These are phyloP conservation scores for Alternaria gansuensis DNA, from an alignment of 2,329 filamentous ascomycete species.

Conservation along the genomic window DNA sequence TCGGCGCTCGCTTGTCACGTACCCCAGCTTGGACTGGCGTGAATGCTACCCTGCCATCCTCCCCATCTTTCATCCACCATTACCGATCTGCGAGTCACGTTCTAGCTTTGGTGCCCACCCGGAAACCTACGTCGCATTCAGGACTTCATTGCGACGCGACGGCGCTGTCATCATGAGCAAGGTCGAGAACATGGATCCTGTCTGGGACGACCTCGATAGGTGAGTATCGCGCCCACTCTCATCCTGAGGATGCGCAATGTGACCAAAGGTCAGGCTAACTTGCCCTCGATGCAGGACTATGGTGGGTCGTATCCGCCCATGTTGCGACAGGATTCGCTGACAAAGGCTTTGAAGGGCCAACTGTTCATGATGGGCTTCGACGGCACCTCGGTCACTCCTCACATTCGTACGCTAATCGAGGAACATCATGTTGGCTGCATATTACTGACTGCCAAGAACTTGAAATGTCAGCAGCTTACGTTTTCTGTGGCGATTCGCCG, in stretches of 20 bases:
- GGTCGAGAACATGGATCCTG: slow-evolving; percentile 57
- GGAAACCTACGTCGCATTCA: slow-evolving; percentile 35
- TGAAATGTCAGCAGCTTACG: slow-evolving; percentile 70
- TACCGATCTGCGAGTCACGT: slow-evolving; percentile 48
- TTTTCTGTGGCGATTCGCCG: slow-evolving; percentile 16
- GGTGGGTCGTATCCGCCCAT: slow-evolving; percentile 44
- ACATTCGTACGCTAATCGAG: slow-evolving; percentile 81
- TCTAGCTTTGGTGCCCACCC: slow-evolving; percentile 42
- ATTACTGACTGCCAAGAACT: slow-evolving; percentile 81
- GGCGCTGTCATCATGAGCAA: slow-evolving; percentile 64
- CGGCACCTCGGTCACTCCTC: slow-evolving; percentile 82
- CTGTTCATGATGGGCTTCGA: slow-evolving; percentile 87
- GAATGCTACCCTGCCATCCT: slow-evolving; percentile 50
- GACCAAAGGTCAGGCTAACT: slow-evolving; percentile 47
- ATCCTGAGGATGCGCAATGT: slow-evolving; percentile 37
- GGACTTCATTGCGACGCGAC: slow-evolving; percentile 25
- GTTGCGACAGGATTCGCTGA: slow-evolving; percentile 39
- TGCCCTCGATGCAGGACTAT: slow-evolving; percentile 55
- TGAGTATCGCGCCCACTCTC: slow-evolving; percentile 57
- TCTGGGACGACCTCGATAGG: slow-evolving; percentile 80
- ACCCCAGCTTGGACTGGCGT: slow-evolving; percentile 33
- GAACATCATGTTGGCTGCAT: slow-evolving; percentile 90
- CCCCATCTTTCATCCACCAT: slow-evolving; percentile 43
- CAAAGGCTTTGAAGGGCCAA: slow-evolving; percentile 69
- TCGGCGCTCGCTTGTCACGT: slow-evolving; percentile 30